Base-by-base conservation (phyloP, 2,329 filamentous ascomycete species). In the Boeremia exigua region DNA sequence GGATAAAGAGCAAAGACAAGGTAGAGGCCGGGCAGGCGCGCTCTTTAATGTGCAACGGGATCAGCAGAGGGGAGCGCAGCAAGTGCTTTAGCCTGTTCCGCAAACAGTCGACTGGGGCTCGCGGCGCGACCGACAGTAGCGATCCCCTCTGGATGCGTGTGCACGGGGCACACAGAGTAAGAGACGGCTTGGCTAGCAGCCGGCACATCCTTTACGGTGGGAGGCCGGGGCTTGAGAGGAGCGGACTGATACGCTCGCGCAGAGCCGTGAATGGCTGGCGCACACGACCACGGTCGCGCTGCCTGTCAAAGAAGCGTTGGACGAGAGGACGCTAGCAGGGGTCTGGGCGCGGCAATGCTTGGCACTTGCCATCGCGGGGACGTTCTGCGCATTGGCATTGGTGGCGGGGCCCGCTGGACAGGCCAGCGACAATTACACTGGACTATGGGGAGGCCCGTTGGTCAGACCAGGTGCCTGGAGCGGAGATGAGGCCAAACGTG, bases 41-140 rank as follows among this genome's bases (percentile, higher is more conserved):
- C 58, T 53, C 62, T 68, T 72, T 68, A 69, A 69, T 62, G 66
- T 40, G 51, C 47, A 42, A 48, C 33, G 48, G 56, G 68, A 70
- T 69, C 66, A 69, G 65, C 65, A 51, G 63, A 66, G 57, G 58
- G 63, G 30, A 50, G 51, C 52, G 63, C 45, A 48, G 28, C 28
- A 27, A 32, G 30, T 47, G 12, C 60, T 67, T 60, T 68, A 65
- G 59, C 56, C 59, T 56, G 58, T 52, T 56, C 50, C 55, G 50
- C 54, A 47, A 56, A 46, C 47, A 54, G 61, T 58, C 28, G 28
- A 48, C 43, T 43, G 47, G 47, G 48, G 53, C 56, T 58, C 44
- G 50, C 67, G 68, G 69, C 60, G 61, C 54, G 62, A 53, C 65
- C 66, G 64, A 69, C 58, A 63, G 66, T 58, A 44, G 49, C 54